phyloP scores from a whole-genome alignment of 1,139 yeast species.

The Debaryomycetaceae sp. region DNA sequence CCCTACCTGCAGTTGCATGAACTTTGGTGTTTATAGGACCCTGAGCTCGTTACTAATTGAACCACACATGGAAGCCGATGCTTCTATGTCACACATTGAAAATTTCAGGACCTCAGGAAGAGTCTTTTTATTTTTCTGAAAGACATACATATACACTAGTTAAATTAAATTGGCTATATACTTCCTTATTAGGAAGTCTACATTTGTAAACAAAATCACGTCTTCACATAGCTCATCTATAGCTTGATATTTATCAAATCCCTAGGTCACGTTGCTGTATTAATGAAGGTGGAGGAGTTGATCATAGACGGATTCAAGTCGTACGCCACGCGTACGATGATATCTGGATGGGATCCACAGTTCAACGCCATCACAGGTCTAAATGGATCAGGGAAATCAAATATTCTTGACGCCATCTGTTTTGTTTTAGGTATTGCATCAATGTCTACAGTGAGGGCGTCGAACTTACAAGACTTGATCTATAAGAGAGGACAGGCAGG shows the following conservation, averaged over 20 bases:
- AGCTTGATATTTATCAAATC: neutral
- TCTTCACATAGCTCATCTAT: neutral
- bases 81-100: no score
- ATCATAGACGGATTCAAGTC: conserved; percentile 98
- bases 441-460: conserved; percentile 92
- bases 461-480: conserved; percentile 87
- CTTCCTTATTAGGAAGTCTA: conserved; percentile 6
- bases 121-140: no score
- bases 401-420: conserved; percentile 93
- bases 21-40: no score
- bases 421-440: conserved; percentile 96
- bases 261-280: neutral
- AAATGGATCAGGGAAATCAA: conserved; percentile 96
- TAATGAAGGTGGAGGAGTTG: conserved; percentile 90
- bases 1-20: no score
- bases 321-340: conserved; percentile 94
- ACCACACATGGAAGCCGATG: no score
- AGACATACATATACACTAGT: no score
- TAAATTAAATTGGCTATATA: neutral
- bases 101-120: no score
- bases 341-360: conserved; percentile 92
- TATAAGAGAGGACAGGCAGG: conserved; percentile 98
- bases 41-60: no score
- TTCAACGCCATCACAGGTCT: conserved; percentile 97
- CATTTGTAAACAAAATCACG: conserved; percentile 5